Percentiles rank a stretch among this genome's conserved stretches.
phyloP scores from a whole-genome alignment of 2,329 filamentous ascomycete genomes.

The Cladosporium sp. region DNA sequence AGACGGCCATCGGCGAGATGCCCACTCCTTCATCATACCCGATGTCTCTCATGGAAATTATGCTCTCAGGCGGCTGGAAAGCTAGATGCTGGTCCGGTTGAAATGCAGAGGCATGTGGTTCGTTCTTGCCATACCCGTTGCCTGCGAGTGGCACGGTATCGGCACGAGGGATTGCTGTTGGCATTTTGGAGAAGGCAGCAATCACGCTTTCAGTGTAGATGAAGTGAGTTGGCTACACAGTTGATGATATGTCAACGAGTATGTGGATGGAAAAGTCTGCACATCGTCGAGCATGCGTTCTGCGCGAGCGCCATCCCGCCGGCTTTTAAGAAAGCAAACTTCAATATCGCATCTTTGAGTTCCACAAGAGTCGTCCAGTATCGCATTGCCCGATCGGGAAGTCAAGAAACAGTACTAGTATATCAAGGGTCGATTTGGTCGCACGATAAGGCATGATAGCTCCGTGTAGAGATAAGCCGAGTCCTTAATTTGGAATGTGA shows the following conservation, averaged over 20 bases:
- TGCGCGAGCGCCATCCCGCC: neutral
- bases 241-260: neutral
- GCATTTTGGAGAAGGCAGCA: neutral
- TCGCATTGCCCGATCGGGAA: neutral
- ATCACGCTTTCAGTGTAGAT: neutral
- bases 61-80: constrained; percentile 52
- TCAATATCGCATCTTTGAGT: neutral
- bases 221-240: neutral
- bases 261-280: neutral
- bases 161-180: neutral
- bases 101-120: constrained; percentile 41
- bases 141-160: neutral
- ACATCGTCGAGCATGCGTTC: neutral
- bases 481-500: neutral
- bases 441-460: neutral
- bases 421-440: neutral
- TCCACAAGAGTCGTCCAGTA: neutral
- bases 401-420: neutral
- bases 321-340: neutral
- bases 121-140: neutral
- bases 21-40: constrained; percentile 57
- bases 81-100: constrained; percentile 57
- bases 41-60: constrained; percentile 63
- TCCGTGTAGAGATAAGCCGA: neutral
- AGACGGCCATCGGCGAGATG: constrained; percentile 63